Evolutionary conservation across 208 protist species (phyloP), one percentile per base, ranked within the genome.

Genomic region (Phytomonas francai): DNA sequence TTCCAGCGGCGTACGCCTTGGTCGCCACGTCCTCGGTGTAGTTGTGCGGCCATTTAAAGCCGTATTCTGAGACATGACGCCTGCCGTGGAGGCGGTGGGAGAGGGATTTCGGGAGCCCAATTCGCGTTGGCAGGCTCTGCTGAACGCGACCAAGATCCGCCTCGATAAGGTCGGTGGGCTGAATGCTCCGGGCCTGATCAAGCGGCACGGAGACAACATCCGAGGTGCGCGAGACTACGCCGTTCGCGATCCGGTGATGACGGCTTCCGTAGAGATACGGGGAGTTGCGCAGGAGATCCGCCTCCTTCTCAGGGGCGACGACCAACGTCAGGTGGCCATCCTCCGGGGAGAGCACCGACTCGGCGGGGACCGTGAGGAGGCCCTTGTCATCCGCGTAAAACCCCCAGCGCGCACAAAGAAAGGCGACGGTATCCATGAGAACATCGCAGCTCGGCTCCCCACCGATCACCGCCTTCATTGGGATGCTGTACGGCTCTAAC

Each of bases 311-410:
- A n/a, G 54, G 32, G 11, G 32, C 66, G 51, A 95, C 61, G 19
- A 95, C 75, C 25, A 95, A 78, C 30, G 85, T 90, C 36, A 91
- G 74, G 49, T 34, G 64, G 3, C 22, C 74, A 36, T 80, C 87
- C 67, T 92, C 85, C 22, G 75, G 51, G 28, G 78, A 81, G 30
- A 91, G 39, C 19, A 93, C 59, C 25, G 87, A 91, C 54, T 95
- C 89, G 29, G 76, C 81, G 19, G 78, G 75, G 19, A 95, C 58
- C 9, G 89, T 93, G 33, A 95, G 72, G 65, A 88, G 73, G 39
- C 80, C 83, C 72, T 85, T 85, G 25, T 95, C 89, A 68, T 95
- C 89, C 9, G 89, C 89, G 76, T 95, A 92, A 72, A 91, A 95
- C 42, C 87, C 89, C 87, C 89, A 95, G 3, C 89, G 89, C 22